Evolutionary conservation across 331 rosid species (phyloP), one percentile per base, ranked within the genome.

Genomic region (Pyracantha coccinea): DNA sequence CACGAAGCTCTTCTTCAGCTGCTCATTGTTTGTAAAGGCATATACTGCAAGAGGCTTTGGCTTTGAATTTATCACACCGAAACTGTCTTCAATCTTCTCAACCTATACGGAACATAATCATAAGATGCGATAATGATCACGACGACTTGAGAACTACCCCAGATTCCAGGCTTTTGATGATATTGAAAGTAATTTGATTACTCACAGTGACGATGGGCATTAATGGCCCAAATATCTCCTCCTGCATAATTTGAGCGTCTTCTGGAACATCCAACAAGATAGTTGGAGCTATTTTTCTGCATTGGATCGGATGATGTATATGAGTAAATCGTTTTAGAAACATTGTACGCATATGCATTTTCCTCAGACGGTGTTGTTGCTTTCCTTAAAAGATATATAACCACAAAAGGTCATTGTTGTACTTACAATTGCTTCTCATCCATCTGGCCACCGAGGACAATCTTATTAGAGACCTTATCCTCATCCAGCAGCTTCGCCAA

Each of bases 151-250:
- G 50, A 44, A 44, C 17, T 4, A 13, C 50, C 50, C 50, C 50
- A 13, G 50, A 44, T 44, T 44, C 50, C 50, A 4, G 16, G 50
- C 6, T 13, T 13, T 44, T 13, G 2, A 44, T 44, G 2, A 12
- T 44, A 44, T 44, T 20, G 60, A 54, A 54, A n/a, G 21, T 54
- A 54, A 59, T 58, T n/a, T 27, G 61, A 38, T 29, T n/a, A 82
- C 96, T 85, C 44, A 92, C 97, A n/a, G 96, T 92, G 69, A 89
- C 50, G 61, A 92, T 89, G 66, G 97, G 96, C 85, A 92, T 3
- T 67, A 92, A 75, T 50, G 96, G 97, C 13, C 97, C 97, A 77
- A 89, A 89, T 80, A 92, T 92, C 81, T 92, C 97, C 63, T 92
- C 97, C 52, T 89, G 90, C 97, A 92, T 89, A 21, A 89, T 76